A percentile compares a stretch with the other conserved stretches of the same genome.
Evolutionary conservation across 805 yeast genomes (phyloP).

Genomic region (Ogataea populi-albae): DNA sequence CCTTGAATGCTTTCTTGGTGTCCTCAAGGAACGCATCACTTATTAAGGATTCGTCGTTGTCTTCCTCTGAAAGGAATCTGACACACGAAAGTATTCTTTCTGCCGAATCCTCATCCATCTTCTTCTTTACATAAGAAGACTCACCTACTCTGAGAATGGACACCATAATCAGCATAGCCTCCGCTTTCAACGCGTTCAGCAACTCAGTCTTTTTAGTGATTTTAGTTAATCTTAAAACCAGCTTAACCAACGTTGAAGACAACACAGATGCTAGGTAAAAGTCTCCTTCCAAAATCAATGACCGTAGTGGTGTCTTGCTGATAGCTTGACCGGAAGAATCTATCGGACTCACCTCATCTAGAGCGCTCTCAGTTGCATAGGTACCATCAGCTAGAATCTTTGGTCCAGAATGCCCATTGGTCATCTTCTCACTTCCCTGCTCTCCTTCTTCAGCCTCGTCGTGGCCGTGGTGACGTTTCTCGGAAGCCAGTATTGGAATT

Average conservation of each 20-base stretch:
- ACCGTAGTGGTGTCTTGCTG: conserved; percentile 69
- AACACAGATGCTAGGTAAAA: conserved; percentile 87
- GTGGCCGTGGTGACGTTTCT: conserved; percentile 39
- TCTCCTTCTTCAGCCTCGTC: conserved; percentile 29
- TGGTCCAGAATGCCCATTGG: conserved; percentile 54
- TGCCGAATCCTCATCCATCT: conserved; percentile 94
- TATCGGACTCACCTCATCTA: conserved; percentile 42
- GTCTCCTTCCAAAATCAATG: conserved; percentile 80
- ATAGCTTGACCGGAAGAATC: conserved; percentile 29
- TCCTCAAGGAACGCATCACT: conserved; percentile 81
- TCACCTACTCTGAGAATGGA: conserved; percentile 88
- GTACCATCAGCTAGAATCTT: conserved; percentile 98
- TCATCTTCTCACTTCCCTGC: conserved; percentile 17
- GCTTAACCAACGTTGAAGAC: conserved; percentile 83
- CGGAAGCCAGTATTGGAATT: conserved; percentile 81
- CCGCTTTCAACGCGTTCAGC: conserved; percentile 86
- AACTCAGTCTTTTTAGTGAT: conserved; percentile 48
- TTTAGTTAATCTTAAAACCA: conserved; percentile 71
- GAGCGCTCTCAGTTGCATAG: conserved; percentile 90
- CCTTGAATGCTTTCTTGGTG: conserved; percentile 78
- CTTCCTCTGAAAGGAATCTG: conserved; percentile 69
- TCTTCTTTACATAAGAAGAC: conserved; percentile 61
- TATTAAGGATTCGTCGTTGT: conserved; percentile 42
- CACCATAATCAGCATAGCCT: conserved; percentile 89
- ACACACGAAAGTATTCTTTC: conserved; percentile 91